These are phyloP conservation scores for Cyanidium caldarium DNA, from an alignment of 23 red algal genomes.

Conservation along the genomic window DNA sequence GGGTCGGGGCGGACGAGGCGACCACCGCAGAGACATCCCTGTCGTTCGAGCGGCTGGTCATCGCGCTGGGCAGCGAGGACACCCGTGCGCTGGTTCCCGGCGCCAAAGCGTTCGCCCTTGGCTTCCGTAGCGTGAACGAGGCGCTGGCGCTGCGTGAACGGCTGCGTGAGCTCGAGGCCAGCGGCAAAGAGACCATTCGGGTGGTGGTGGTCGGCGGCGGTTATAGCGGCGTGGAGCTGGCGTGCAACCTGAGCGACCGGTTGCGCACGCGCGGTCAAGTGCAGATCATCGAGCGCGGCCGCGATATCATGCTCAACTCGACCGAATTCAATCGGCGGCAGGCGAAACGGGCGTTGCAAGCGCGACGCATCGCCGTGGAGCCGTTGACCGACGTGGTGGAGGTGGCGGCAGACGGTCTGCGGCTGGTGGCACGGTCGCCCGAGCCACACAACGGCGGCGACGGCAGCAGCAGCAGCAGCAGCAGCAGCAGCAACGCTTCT, in stretches of 20 bases:
- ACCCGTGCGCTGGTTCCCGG: conserved; percentile 30
- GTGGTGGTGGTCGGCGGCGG: conserved; percentile 69
- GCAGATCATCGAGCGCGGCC: conserved; percentile 40
- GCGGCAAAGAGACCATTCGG: conserved; percentile 5
- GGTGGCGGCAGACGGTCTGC: conserved; percentile 18
- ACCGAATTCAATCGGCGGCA: conserved; percentile 31
- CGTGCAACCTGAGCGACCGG: conserved; percentile 60
- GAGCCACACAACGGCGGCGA: not conserved
- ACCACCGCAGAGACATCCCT: not conserved
- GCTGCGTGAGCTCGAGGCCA: not conserved
- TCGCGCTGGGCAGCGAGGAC: conserved; percentile 40
- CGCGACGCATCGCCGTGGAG: conserved; percentile 20
- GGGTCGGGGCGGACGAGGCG: not conserved
- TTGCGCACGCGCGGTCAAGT: conserved; percentile 34
- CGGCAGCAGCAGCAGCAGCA: not conserved
- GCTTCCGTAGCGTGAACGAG: conserved; percentile 15
- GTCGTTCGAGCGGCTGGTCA: conserved; percentile 48
- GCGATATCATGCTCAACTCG: conserved; percentile 20
- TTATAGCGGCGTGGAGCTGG: conserved; percentile 74
- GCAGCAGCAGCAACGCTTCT: too few relatives aligned
- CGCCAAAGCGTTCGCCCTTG: conserved; percentile 13
- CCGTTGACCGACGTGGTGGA: conserved; percentile 23
- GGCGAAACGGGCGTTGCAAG: conserved; percentile 12
- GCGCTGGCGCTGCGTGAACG: conserved; percentile 27
- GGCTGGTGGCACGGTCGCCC: conserved; percentile 10